phyloP scores from a whole-genome alignment of 2,329 filamentous ascomycete genomes.

The Didymella sp. region DNA sequence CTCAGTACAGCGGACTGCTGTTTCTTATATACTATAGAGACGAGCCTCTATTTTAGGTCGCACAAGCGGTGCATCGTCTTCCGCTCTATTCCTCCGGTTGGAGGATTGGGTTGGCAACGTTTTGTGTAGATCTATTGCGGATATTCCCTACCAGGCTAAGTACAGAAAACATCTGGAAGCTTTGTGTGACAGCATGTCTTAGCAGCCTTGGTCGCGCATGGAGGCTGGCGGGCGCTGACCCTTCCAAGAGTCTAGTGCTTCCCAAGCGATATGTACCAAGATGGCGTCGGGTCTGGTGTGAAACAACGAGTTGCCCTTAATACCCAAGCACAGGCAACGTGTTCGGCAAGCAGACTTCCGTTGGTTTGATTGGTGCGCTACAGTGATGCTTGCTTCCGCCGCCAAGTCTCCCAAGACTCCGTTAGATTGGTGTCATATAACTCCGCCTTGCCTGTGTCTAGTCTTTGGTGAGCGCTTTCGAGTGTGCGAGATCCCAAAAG shows the following conservation, averaged over 20 bases:
- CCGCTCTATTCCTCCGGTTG: slow-evolving; percentile 7
- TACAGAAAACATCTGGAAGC: neutral
- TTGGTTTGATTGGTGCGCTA: slow-evolving; percentile 16
- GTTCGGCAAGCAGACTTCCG: neutral
- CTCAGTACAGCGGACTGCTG: neutral
- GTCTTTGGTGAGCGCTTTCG: neutral
- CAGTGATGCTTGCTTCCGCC: slow-evolving; percentile 8
- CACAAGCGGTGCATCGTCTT: neutral
- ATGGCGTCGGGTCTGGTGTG: slow-evolving; percentile 6
- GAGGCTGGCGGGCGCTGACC: neutral
- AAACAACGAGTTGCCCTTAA: slow-evolving; percentile 14
- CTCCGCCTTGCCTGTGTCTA: neutral
- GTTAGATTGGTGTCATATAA: slow-evolving; percentile 10
- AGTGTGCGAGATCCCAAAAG: neutral
- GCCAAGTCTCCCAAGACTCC: slow-evolving; percentile 17
- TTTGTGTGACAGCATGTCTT: slow-evolving; percentile 7
- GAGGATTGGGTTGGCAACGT: slow-evolving; percentile 12
- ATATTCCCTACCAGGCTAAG: slow-evolving; percentile 1
- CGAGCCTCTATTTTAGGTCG: neutral
- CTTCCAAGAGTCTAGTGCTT: slow-evolving; percentile 8
- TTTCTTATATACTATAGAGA: slow-evolving; percentile 6
- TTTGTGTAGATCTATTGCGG: slow-evolving; percentile 7
- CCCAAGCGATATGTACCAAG: slow-evolving; percentile 2
- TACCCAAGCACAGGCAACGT: neutral
- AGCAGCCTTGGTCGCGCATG: slow-evolving; percentile 12